Base-by-base conservation (phyloP, 2,329 filamentous ascomycete species). In the Phialocephala sp. region DNA sequence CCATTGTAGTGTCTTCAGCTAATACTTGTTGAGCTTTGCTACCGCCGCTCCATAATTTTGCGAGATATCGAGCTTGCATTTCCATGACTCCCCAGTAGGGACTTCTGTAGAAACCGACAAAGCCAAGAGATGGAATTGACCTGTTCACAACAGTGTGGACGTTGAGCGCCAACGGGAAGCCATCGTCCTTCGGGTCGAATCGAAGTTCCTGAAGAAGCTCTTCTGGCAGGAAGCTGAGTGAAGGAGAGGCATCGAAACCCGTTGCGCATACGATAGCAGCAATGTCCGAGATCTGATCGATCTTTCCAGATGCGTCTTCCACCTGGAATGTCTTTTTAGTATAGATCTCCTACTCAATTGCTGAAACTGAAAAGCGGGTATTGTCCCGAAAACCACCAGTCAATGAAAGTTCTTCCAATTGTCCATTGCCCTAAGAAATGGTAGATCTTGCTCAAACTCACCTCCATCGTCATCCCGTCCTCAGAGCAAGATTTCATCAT, bases 21-120 rank as follows among this genome's bases (percentile, higher is more conserved):
- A 73, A 71, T 20, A 60, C 74, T 69, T 70, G 76, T 15, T 18
- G 63, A 11, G 71, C 72, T 59, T 71, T 64, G 1, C 37, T 41
- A 60, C 66, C 68, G 5, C 70, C 66, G 15, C 73, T 77, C 90
- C 91, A 94, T 12, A 87, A 75, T 14, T 83, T 77, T 0, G 88
- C 83, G 6, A 94, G 79, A 67, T 91, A 84, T 0, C 90, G 85
- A 2, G 92, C 89, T 77, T 96, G 92, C 89, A 93, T 91, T 76
- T 95, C 92, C 84, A 94, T 93, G 0, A 93, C 88, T 0, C 90
- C 90, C 92, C 92, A 96, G 76, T 92, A 95, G 0, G 92, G 91
- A 0, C 91, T 91, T 67, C 92, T 85, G 74, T 96, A 96, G 77
- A 93, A 93, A 0, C 92, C 92, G 0, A 95, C 89, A 72, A 95